phyloP scores from a whole-genome alignment of 768 basidiomycete genomes.

The Mycena pura region DNA sequence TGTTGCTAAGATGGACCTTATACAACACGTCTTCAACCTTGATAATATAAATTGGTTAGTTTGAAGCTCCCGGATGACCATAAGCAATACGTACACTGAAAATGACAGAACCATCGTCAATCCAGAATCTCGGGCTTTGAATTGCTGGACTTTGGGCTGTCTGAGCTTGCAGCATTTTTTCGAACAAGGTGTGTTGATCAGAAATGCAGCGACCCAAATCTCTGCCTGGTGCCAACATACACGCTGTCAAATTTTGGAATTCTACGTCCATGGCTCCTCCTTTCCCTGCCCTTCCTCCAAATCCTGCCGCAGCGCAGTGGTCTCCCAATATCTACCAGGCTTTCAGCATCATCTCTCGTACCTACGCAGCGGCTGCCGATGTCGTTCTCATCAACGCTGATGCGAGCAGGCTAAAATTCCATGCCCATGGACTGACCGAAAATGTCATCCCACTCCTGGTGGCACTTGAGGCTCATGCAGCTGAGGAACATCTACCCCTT shows the following conservation, averaged over 20 bases:
- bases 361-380: not conserved
- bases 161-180: too few species aligned
- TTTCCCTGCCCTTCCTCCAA: not conserved
- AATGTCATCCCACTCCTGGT: not conserved
- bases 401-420: not conserved
- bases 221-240: too few species aligned
- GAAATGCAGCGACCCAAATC: too few species aligned
- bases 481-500: not conserved
- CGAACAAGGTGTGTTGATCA: too few species aligned
- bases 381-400: not conserved
- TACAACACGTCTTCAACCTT: not conserved
- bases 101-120: not conserved
- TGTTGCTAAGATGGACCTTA: not conserved
- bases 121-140: too few species aligned
- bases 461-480: not conserved
- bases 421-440: not conserved
- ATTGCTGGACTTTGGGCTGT: too few species aligned
- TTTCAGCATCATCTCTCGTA: not conserved
- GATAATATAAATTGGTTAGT: not conserved
- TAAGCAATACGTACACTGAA: not conserved
- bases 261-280: conserved; percentile 1
- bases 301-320: not conserved
- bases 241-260: not conserved
- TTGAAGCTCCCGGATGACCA: too few species aligned
- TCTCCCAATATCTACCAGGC: conserved; percentile 5